Conservation (phyloP, 176 grass and related monocot genomes). For the Oryza glaberrima region DNA sequence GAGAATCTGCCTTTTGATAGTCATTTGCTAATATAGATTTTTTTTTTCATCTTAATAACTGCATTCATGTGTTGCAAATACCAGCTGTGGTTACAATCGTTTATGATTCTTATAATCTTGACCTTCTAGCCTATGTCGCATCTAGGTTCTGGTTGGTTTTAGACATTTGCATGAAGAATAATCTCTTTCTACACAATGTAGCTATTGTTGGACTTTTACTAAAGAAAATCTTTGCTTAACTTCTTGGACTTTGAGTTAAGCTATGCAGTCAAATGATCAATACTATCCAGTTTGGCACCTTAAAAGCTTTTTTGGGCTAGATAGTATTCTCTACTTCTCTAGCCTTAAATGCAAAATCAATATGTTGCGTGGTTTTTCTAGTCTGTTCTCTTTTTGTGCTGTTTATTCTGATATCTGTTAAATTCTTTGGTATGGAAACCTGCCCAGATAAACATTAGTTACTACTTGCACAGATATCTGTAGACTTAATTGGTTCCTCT, state of each 20-base stretch:
- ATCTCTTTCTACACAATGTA: background rate
- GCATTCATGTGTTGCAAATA: background rate
- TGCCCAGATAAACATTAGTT: background rate
- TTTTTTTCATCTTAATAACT: background rate
- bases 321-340: background rate
- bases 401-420: background rate
- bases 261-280: background rate
- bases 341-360: background rate
- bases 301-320: background rate
- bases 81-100: background rate
- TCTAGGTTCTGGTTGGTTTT: background rate
- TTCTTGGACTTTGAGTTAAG: background rate
- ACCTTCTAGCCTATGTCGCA: background rate
- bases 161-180: background rate
- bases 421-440: background rate
- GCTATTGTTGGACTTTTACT: background rate
- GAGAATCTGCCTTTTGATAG: background rate
- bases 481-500: background rate
- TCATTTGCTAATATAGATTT: background rate
- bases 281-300: background rate
- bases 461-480: background rate
- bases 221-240: background rate
- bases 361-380: background rate
- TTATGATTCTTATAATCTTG: background rate
- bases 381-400: background rate